Base-by-base conservation (phyloP, 1,284 basidiomycete species). In the Meripilus lineatus region DNA sequence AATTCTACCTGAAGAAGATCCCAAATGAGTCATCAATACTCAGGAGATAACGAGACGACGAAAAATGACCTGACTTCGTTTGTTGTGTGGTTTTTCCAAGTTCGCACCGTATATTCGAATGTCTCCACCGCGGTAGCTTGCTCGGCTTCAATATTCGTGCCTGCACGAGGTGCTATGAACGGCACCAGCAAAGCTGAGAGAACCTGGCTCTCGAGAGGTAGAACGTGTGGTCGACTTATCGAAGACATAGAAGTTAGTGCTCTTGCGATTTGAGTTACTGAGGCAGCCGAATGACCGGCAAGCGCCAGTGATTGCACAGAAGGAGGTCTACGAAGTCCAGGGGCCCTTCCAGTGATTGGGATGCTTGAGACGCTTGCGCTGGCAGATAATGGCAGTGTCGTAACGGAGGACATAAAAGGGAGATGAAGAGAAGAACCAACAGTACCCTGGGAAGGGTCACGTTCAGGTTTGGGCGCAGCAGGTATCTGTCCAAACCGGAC, bases 181-280 rank as follows among this genome's bases (percentile, higher is more conserved):
- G 81, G 79, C 5, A 64, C 62, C 11, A 82, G 59, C 4, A 87
- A 60, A 0, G 76, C 70, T 0, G 77, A 75, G 3, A 85, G 66
- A 0, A 86, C 75, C 28, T 78, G 68, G 4, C 57, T 58, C 56
- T 86, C 83, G 40, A 72, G 65, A 0, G 82, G 82, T 10, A 86
- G 62, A 53, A 50, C 17, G 30, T 26, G 62, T 44, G 44, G 62
- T 39, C 48, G 55, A 46, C 44, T 62, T 26, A 58, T 60, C 0
- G 59, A 50, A 15, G 57, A 54, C 8, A 64, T 58, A 3, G 66
- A 68, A 2, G 73, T 68, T 21, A 63, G 38, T 1, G 47, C 56
- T 21, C 50, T 44, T 0, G 53, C 45, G 6, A 61, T 72, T 62
- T 34, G 61, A 7, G 62, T 71, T 25, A 76, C 50, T 3, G 70